Evolutionary conservation across 1,284 basidiomycete species (phyloP), one percentile per base, ranked within the genome.

Genomic region (Earliella scabrosa): DNA sequence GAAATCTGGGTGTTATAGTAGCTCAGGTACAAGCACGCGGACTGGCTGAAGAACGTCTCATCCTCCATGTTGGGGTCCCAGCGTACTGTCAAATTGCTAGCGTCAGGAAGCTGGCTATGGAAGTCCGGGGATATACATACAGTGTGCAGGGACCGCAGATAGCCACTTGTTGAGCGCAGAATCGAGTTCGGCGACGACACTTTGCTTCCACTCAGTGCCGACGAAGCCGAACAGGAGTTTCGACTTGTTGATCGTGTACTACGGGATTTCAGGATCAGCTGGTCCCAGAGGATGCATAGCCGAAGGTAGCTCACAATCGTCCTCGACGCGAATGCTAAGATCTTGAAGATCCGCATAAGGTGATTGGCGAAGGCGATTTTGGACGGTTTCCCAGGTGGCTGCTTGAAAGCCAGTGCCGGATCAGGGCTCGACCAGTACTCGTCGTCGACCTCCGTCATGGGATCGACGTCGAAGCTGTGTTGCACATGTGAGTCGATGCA

Each of bases 391-490:
- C 75, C 82, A 4, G 71, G 62, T 0, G 91, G 92, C 64, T 93
- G 92, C 48, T 73, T 73, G 69, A 88, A 90, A 18, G 75, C 73
- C 45, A 68, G 52, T 16, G 75, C 66, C 2, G 78, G 75, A 50
- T 80, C 75, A 2, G 78, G 76, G 46, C 73, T 66, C 60, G 82
- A 81, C 92, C 90, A 94, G 65, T 86, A 93, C 59, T 93, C 90
- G 66, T 96, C 94, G 59, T 95, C 90, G 4, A 95, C 86, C 66
- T 92, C 90, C 10, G 90, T 73, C 1, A 92, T 90, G 45, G 88
- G 77, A 35, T 91, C 89, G 24, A 89, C 74, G 68, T 95, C 92
- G 68, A 90, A 87, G 68, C 88, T 90, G 63, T 3, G 52, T 27
- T n/a, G 16, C 7, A 27, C 8, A 32, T 27, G 5, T 7, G 26